These are phyloP conservation scores for Fomes fomentarius DNA, from an alignment of 1,284 basidiomycete species.

Conservation along the genomic window DNA sequence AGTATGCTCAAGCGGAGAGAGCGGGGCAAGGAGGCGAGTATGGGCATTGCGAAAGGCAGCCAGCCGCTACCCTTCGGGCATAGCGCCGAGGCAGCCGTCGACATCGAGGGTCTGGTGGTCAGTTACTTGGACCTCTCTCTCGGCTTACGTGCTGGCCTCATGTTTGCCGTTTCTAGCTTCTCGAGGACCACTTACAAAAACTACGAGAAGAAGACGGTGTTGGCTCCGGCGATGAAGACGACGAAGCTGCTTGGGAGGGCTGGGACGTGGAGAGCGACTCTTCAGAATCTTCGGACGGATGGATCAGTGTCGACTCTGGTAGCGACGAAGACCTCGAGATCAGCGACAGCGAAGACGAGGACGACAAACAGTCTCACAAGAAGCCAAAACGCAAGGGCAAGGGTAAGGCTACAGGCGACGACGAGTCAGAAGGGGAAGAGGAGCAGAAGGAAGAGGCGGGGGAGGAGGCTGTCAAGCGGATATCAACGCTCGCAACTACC, in stretches of 20 bases:
- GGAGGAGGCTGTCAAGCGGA: conserved; percentile 35
- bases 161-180: conserved; percentile 46
- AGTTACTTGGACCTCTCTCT: conserved; percentile 28
- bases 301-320: conserved; percentile 87
- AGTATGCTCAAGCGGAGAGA: conserved; percentile 90
- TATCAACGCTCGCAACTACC: conserved; percentile 75
- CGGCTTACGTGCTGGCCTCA: background rate
- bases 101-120: conserved; percentile 91
- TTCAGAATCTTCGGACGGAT: conserved; percentile 72
- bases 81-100: conserved; percentile 70
- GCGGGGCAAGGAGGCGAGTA: conserved; percentile 85
- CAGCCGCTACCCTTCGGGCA: conserved; percentile 86
- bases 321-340: conserved; percentile 73
- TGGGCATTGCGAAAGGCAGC: conserved; percentile 63
- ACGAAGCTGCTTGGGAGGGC: conserved; percentile 82
- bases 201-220: conserved; percentile 69
- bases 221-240: conserved; percentile 58
- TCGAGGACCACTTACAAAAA: conserved; percentile 84
- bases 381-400: conserved; percentile 36
- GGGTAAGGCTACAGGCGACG: conserved; percentile 24
- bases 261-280: conserved; percentile 82
- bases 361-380: conserved; percentile 44
- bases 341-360: conserved; percentile 87
- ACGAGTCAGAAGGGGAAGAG: conserved; percentile 25
- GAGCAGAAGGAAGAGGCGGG: conserved; percentile 26